Conservation (phyloP, 495 filamentous ascomycete species). For the Xylaria curta region DNA sequence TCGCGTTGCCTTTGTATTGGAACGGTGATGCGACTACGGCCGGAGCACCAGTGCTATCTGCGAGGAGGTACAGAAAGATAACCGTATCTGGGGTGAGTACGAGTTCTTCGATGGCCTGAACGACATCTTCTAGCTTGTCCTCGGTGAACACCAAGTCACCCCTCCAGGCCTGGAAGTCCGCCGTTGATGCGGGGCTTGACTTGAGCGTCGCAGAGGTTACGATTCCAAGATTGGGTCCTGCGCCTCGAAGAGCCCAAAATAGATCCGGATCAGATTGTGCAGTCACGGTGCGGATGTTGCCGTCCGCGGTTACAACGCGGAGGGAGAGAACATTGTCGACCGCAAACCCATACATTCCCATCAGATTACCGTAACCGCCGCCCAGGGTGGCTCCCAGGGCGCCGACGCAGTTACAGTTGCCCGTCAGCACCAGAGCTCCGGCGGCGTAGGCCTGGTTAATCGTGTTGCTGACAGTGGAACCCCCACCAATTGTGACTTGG, state of each 20-base stretch:
- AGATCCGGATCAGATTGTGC: slow-evolving; percentile 43
- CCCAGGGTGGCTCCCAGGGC: slow-evolving; percentile 57
- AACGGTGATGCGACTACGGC: slow-evolving; percentile 35
- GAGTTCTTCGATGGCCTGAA: slow-evolving; percentile 12
- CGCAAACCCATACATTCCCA: slow-evolving; percentile 55
- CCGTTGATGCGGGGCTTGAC: background rate
- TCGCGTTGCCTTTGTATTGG: slow-evolving; percentile 32
- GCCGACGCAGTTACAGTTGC: slow-evolving; percentile 57
- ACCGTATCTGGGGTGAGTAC: background rate
- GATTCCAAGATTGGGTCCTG: slow-evolving; percentile 53
- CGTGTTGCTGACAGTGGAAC: slow-evolving; percentile 31
- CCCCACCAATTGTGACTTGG: slow-evolving; percentile 33
- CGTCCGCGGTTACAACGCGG: slow-evolving; percentile 55
- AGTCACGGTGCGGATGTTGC: slow-evolving; percentile 33
- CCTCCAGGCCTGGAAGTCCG: slow-evolving; percentile 1
- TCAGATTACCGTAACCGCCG: slow-evolving; percentile 55
- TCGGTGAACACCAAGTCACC: slow-evolving; percentile 7
- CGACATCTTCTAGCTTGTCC: slow-evolving; percentile 13
- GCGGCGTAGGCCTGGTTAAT: slow-evolving; percentile 32
- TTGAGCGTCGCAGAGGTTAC: slow-evolving; percentile 34
- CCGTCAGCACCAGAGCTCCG: slow-evolving; percentile 40
- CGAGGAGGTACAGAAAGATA: slow-evolving; percentile 4
- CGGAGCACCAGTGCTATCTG: slow-evolving; percentile 27
- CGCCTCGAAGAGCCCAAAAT: slow-evolving; percentile 45
- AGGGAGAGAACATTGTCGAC: slow-evolving; percentile 53